Percentiles rank a stretch among this genome's conserved stretches.
Evolutionary conservation across 2,329 filamentous ascomycete species (phyloP).

Genomic region (Rhytidhysteron rufulum): DNA sequence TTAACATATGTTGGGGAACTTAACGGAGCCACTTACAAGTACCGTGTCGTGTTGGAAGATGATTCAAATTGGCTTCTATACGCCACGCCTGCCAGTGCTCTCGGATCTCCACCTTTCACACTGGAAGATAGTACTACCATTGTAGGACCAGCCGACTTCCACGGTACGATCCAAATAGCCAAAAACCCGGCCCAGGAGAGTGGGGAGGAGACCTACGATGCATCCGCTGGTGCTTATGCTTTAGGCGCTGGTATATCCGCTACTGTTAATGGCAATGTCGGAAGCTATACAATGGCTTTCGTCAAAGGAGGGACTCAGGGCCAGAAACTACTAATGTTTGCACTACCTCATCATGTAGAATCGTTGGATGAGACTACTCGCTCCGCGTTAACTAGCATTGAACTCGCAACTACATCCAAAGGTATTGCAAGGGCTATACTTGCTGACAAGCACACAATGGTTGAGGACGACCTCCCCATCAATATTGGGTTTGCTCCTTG

Average conservation of each 20-base stretch:
- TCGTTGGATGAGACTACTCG: slow-evolving; percentile 64
- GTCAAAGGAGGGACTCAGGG: slow-evolving; percentile 60
- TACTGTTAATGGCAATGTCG: slow-evolving; percentile 41
- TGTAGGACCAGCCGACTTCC: slow-evolving; percentile 64
- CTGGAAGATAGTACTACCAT: slow-evolving; percentile 64
- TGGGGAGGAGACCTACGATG: slow-evolving; percentile 65
- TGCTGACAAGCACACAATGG: slow-evolving; percentile 58
- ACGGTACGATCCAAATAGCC: slow-evolving; percentile 76
- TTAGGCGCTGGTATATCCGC: slow-evolving; percentile 54
- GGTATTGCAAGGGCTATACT: slow-evolving; percentile 69
- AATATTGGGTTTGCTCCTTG: slow-evolving; percentile 79
- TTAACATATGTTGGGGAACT: slow-evolving; percentile 42
- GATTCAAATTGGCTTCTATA: slow-evolving; percentile 74
- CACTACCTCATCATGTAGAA: slow-evolving; percentile 78
- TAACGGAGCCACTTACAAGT: slow-evolving; percentile 66
- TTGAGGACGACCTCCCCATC: slow-evolving; percentile 66
- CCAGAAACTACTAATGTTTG: slow-evolving; percentile 74
- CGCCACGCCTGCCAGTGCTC: slow-evolving; percentile 55
- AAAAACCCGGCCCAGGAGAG: slow-evolving; percentile 61
- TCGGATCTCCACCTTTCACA: slow-evolving; percentile 62
- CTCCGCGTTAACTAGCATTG: slow-evolving; percentile 49
- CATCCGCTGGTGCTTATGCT: slow-evolving; percentile 72
- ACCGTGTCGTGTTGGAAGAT: slow-evolving; percentile 69
- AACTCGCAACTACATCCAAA: slow-evolving; percentile 80
- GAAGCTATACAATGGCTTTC: slow-evolving; percentile 72